Conservation (phyloP, 148 eudicot genomes). For the Spergularia marina region DNA sequence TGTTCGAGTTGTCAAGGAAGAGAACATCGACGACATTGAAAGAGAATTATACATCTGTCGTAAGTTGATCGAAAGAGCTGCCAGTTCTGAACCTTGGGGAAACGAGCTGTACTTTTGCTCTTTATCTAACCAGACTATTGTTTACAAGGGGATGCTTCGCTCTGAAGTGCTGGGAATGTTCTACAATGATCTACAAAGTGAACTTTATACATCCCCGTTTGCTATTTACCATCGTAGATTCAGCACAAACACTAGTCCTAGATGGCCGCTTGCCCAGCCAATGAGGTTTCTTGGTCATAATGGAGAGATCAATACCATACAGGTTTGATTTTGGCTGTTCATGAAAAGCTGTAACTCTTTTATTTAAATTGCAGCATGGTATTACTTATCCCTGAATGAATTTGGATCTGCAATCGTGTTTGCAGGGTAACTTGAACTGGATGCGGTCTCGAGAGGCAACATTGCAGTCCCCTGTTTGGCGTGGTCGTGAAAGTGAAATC, state of each 20-base stretch:
- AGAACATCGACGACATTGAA: constrained; percentile 85
- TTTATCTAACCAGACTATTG: constrained; percentile 88
- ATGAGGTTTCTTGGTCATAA: constrained; percentile 99
- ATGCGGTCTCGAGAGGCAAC: constrained; percentile 96
- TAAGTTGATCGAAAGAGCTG: constrained; percentile 80
- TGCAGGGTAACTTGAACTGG: constrained; percentile 98
- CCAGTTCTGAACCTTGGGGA: constrained; percentile 72
- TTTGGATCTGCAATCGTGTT: constrained; percentile 21
- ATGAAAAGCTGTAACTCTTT: constrained; percentile 6
- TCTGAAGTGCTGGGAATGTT: constrained; percentile 93
- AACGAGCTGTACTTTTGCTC: constrained; percentile 93
- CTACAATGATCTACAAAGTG: constrained; percentile 75
- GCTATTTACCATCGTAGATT: constrained; percentile 96
- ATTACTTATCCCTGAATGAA: background rate
- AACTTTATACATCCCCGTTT: constrained; percentile 76
- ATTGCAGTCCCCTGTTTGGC: constrained; percentile 91
- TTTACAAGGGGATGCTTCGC: constrained; percentile 98
- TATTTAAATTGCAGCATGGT: constrained; percentile 10
- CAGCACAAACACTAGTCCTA: constrained; percentile 97
- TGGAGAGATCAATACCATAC: constrained; percentile 99
- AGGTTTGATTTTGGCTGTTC: constrained; percentile 50
- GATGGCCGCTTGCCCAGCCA: constrained; percentile 99
- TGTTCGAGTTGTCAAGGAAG: constrained; percentile 68
- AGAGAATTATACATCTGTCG: constrained; percentile 91
- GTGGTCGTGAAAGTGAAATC: constrained; percentile 92